Conservation (phyloP, 2,329 filamentous ascomycete genomes). For the Podosphaera xanthii region DNA sequence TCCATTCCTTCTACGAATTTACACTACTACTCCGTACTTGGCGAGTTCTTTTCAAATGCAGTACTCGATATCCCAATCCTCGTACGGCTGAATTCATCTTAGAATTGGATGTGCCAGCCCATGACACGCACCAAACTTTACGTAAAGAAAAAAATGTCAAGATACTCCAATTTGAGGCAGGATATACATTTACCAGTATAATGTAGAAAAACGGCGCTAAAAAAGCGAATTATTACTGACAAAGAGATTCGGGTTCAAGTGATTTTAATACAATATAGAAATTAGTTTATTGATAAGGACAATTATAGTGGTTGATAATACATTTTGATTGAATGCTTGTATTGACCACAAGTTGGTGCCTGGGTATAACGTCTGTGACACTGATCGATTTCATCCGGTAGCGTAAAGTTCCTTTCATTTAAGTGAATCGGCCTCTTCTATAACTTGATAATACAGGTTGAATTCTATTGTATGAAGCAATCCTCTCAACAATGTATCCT, state of each 20-base stretch:
- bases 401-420: not conserved
- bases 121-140: no score
- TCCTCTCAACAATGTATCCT: not conserved
- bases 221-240: no score
- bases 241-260: not conserved
- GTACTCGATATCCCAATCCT: no score
- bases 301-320: not conserved
- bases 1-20: no score
- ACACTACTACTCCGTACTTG: no score
- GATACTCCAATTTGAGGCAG: no score
- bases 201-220: no score
- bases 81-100: no score
- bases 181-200: no score
- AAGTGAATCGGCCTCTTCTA: not conserved
- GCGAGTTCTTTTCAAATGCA: no score
- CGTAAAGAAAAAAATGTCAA: no score
- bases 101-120: no score
- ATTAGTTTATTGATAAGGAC: not conserved
- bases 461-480: not conserved
- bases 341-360: not conserved
- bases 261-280: not conserved
- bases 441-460: not conserved
- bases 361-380: not conserved
- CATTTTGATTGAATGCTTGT: not conserved
- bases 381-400: not conserved